Conservation (phyloP, 2,329 filamentous ascomycete species). For the Lachnellula cervina region DNA sequence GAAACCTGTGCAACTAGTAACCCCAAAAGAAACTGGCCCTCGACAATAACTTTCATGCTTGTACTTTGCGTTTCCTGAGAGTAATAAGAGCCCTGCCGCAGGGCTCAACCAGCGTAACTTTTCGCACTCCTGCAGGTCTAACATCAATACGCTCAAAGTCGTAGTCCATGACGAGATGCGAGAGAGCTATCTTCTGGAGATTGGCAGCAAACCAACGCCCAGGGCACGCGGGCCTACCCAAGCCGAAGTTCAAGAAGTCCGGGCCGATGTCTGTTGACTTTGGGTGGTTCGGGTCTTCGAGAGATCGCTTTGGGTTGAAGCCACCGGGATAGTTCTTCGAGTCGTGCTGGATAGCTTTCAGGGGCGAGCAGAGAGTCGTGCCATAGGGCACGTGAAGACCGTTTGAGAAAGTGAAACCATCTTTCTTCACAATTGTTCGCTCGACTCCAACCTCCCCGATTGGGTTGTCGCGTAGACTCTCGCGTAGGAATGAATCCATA, state of each 20-base stretch:
- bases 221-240: constrained; percentile 1
- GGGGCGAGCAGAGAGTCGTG: not conserved
- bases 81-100: not conserved
- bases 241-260: not conserved
- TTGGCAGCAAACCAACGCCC: constrained; percentile 2
- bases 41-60: not conserved
- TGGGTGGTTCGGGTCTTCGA: not conserved
- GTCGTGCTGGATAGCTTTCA: not conserved
- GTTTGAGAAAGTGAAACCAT: not conserved
- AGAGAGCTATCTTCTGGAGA: constrained; percentile 1
- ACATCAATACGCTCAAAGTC: not conserved
- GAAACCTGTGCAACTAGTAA: too few relatives aligned
- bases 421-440: not conserved
- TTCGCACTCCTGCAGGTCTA: not conserved
- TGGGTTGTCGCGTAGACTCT: not conserved
- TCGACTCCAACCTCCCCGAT: not conserved
- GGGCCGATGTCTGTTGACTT: not conserved
- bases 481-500: not conserved
- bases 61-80: not conserved
- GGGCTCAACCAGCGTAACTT: not conserved
- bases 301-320: not conserved
- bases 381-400: not conserved
- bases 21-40: too few relatives aligned
- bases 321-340: not conserved
- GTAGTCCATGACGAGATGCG: constrained; percentile 1